Evolutionary conservation across 768 basidiomycete species (phyloP), one percentile per base, ranked within the genome.

Genomic region (Tricholoma sp.): DNA sequence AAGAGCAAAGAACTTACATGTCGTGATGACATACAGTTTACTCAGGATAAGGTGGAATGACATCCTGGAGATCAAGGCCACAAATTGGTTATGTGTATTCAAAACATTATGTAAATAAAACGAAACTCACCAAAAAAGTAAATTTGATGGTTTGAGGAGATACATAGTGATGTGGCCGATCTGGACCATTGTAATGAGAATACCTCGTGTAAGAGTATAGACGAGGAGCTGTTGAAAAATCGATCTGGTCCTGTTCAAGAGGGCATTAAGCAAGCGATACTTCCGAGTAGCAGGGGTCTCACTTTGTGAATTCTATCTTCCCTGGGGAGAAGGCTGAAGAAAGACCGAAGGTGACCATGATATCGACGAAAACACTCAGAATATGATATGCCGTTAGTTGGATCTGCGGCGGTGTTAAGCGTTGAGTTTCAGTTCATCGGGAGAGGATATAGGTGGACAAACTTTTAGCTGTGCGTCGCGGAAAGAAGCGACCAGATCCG

Each of bases 121-220:
- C 16, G 10, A n/a, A 14, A 31, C 57, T 22, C 22, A 57, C 39
- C 45, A 55, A n/a, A 57, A 57, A 7, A 54, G 32, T 32, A 57
- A 6, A 39, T 60, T 41, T 3, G 11, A 21, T 19, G 56, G 59
- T 8, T 57, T 35, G n/a, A 57, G 5, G 11, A 52, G 29, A 31
- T 39, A 53, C 56, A 56, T 57, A 10, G 46, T 19, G 27, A 60
- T 47, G 54, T 60, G 59, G 10, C 29, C 56, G 14, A 57, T 29
- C 34, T 60, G 59, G 8, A 53, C 55, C n/a, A 53, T n/a, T 7
- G 21, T 22, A 2, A 60, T 41, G 22, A 60, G 50, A n/a, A 60
- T 50, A 4, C 59, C 59, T 32, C 59, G 59, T 22, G 54, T 52
- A 10, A 54, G 29, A 6, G 37, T 35, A 27, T 45, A 60, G 14